Conservation (phyloP, 73 alveolate species). For the Paramecium biaurelia region DNA sequence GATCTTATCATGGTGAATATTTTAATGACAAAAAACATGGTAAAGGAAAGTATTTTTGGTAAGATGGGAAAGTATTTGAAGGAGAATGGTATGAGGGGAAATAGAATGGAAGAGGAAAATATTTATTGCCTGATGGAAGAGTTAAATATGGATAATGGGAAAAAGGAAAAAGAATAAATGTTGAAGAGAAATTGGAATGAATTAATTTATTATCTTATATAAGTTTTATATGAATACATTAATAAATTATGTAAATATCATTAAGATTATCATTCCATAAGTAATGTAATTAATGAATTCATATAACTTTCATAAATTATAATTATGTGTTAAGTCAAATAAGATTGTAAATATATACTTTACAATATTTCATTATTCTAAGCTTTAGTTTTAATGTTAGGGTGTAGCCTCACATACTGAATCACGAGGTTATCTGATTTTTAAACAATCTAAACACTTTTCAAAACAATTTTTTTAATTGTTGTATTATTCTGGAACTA, state of each 20-base stretch:
- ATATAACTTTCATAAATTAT: no score
- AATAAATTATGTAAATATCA: no score
- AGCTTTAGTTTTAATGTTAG: not conserved
- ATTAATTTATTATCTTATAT: not conserved
- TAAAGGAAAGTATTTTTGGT: conserved; percentile 77
- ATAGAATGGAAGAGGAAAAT: conserved; percentile 66
- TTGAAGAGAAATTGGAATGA: not conserved
- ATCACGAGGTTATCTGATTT: not conserved
- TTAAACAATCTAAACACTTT: not conserved
- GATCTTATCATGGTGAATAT: conserved; percentile 59
- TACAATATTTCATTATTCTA: not conserved
- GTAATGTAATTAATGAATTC: no score
- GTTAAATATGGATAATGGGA: conserved; percentile 67
- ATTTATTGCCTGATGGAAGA: conserved; percentile 42
- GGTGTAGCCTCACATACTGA: not conserved
- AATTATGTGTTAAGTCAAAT: no score
- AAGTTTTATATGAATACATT: no score
- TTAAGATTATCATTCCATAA: no score
- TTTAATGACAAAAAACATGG: conserved; percentile 67
- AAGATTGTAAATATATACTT: no score
- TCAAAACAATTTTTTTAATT: not conserved
- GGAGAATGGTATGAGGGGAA: conserved; percentile 64
- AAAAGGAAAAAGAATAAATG: conserved; percentile 63
- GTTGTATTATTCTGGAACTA: not conserved
- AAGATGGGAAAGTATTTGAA: conserved; percentile 72